Conservation (phyloP, 352 stramenopile species). For the Elongisporangium undulatum region DNA sequence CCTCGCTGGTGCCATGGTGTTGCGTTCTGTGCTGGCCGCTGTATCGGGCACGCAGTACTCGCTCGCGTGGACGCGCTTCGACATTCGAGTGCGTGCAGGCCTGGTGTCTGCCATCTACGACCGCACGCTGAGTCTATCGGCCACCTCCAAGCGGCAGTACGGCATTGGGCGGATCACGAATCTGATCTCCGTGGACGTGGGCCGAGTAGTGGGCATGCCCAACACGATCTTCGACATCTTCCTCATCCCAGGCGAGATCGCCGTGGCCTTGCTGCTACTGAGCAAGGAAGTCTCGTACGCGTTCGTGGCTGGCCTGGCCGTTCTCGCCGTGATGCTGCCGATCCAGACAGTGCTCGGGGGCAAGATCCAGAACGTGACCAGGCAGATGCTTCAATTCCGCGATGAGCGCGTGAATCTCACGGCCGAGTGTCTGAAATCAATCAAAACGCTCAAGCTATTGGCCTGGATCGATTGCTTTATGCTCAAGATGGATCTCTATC, state of each 20-base stretch:
- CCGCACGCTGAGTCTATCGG: slow-evolving; percentile 38
- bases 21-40: slow-evolving; percentile 47
- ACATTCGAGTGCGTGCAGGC: slow-evolving; percentile 63
- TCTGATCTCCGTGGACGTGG: slow-evolving; percentile 74
- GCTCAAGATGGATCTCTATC: slow-evolving; percentile 37
- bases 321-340: slow-evolving; percentile 80
- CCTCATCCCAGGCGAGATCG: slow-evolving; percentile 70
- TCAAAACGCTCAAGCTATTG: slow-evolving; percentile 78
- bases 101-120: slow-evolving; percentile 69
- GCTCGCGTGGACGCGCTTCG: slow-evolving; percentile 74
- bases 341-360: slow-evolving; percentile 76
- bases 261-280: slow-evolving; percentile 68
- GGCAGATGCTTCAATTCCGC: slow-evolving; percentile 70
- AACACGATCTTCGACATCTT: slow-evolving; percentile 76
- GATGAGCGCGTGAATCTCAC: slow-evolving; percentile 71
- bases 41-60: slow-evolving; percentile 77
- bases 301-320: slow-evolving; percentile 72
- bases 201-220: slow-evolving; percentile 65
- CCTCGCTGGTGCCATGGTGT: slow-evolving; percentile 48
- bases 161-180: slow-evolving; percentile 73
- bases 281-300: slow-evolving; percentile 78
- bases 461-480: slow-evolving; percentile 53
- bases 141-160: slow-evolving; percentile 18
- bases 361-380: slow-evolving; percentile 73
- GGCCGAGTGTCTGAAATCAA: slow-evolving; percentile 61